phyloP scores from a whole-genome alignment of 257 asterid species.

The Rauvolfia tetraphylla region DNA sequence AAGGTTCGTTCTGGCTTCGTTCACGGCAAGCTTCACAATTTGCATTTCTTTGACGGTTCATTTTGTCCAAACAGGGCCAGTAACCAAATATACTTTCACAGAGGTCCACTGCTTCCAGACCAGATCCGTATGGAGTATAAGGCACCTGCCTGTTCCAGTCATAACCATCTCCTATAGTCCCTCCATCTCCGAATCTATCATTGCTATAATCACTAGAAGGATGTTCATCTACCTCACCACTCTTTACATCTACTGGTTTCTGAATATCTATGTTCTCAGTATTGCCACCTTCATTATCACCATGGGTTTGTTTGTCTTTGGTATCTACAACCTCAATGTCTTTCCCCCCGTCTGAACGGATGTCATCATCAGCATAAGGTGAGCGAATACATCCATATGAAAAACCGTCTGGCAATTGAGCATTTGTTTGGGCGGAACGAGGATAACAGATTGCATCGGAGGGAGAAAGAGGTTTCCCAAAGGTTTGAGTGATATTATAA shows the following conservation, averaged over 20 bases:
- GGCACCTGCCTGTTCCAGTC: constrained; percentile 25
- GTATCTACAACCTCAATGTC: constrained; percentile 14
- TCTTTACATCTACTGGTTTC: constrained; percentile 5
- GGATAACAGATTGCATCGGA: constrained; percentile 68
- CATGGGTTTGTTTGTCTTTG: constrained; percentile 1
- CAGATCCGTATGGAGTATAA: constrained; percentile 60
- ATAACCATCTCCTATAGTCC: constrained; percentile 24
- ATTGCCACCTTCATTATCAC: constrained; percentile 10
- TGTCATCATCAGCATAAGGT: constrained; percentile 35
- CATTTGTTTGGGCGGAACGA: constrained; percentile 30
- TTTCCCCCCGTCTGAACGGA: constrained; percentile 16
- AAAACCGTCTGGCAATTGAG: constrained; percentile 21
- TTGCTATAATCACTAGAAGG: constrained; percentile 12
- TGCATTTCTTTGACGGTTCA: constrained; percentile 20
- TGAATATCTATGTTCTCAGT: constrained; percentile 10
- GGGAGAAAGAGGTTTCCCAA: constrained; percentile 79
- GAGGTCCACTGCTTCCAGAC: constrained; percentile 71
- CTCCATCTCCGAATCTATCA: constrained; percentile 18
- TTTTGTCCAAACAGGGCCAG: constrained; percentile 78
- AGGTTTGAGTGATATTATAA: constrained; percentile 47
- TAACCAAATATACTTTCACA: constrained; percentile 80
- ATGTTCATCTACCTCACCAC: constrained; percentile 15
- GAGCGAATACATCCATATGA: constrained; percentile 40
- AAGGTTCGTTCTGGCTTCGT: constrained; percentile 41
- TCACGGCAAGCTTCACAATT: constrained; percentile 23